These are phyloP conservation scores for Botryosphaeria dothidea DNA, from an alignment of 2,329 filamentous ascomycete genomes.

Conservation along the genomic window DNA sequence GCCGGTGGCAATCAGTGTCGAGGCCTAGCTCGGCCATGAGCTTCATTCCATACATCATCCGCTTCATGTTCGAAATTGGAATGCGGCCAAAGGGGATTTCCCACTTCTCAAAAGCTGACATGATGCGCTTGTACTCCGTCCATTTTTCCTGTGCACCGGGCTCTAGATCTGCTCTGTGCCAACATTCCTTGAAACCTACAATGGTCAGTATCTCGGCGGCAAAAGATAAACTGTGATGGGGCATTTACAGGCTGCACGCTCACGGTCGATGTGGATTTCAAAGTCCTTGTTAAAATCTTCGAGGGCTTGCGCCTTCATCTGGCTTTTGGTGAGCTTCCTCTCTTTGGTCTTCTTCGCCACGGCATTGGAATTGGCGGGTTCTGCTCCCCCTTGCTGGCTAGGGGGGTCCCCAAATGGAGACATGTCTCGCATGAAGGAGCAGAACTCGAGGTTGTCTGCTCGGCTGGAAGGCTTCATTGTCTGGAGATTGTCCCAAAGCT, in stretches of 20 bases:
- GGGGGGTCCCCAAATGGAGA: too few species aligned
- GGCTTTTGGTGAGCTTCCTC: neutral
- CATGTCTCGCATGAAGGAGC: neutral
- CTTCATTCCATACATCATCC: conserved; percentile 19
- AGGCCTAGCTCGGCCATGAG: conserved; percentile 28
- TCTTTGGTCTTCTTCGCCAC: neutral
- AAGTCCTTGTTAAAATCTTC: conserved; percentile 26
- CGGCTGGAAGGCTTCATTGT: neutral
- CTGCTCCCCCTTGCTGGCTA: neutral
- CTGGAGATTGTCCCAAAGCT: neutral
- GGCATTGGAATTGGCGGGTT: neutral
- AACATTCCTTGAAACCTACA: conserved; percentile 45
- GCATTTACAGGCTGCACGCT: conserved; percentile 36
- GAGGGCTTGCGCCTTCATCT: neutral
- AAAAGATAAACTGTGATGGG: neutral
- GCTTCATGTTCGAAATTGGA: neutral
- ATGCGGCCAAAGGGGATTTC: neutral
- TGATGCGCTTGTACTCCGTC: conserved; percentile 27
- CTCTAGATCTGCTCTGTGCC: conserved; percentile 48
- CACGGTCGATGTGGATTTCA: conserved; percentile 33
- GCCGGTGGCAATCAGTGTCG: conserved; percentile 34
- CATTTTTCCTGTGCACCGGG: conserved; percentile 42
- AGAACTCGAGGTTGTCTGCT: neutral
- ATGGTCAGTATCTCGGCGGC: neutral
- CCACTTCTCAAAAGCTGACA: neutral